Base-by-base conservation (phyloP, 2,329 filamentous ascomycete genomes). In the Fusarium protoensiforme region DNA sequence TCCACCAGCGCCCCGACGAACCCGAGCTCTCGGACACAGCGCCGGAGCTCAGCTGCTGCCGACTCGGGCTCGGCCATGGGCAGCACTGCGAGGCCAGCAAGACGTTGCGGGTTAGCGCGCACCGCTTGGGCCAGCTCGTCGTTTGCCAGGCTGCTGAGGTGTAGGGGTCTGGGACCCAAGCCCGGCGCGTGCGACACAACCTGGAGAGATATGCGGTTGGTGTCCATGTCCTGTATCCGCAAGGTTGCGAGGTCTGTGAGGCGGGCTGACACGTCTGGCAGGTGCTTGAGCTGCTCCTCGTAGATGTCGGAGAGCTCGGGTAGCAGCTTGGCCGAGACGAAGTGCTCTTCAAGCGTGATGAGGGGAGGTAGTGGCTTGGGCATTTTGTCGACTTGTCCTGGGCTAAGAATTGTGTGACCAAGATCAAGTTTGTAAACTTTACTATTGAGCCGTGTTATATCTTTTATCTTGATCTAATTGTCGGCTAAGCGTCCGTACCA, bases 1-100 rank as follows among this genome's bases (percentile, higher is more conserved):
- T 77, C 73, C 3, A 83, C 71, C 57, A 83, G 67, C 7, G 80
- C 80, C 16, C 81, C 81, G 7, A 81, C 74, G 27, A 82, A 81
- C 4, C 78, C 75, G 10, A 80, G 73, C n/a, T 79, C 73, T 3
- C 72, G 65, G 5, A 82, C 76, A 36, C 65, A 75, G 7, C 81
- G 77, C 35, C 69, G 72, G 4, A 83, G 73, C 62, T 83, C 81
- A 10, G 24, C 60, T 0, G 79, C 80, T 0, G 80, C 78, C 1
- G 71, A 73, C 3, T 66, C 65, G 1, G 82, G 80, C 14, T 81
- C 71, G 2, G 73, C 62, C 75, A 82, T 79, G 1, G 80, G 78
- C 48, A 82, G 64, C 9, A 41, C 75, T 7, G 75, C 79, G 35
- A 82, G 78, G 5, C 78, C 80, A 2, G 75, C 79, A 22, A 82